These are phyloP conservation scores for Diplotaxis tenuifolia DNA, from an alignment of 345 rosid genomes.

Conservation along the genomic window DNA sequence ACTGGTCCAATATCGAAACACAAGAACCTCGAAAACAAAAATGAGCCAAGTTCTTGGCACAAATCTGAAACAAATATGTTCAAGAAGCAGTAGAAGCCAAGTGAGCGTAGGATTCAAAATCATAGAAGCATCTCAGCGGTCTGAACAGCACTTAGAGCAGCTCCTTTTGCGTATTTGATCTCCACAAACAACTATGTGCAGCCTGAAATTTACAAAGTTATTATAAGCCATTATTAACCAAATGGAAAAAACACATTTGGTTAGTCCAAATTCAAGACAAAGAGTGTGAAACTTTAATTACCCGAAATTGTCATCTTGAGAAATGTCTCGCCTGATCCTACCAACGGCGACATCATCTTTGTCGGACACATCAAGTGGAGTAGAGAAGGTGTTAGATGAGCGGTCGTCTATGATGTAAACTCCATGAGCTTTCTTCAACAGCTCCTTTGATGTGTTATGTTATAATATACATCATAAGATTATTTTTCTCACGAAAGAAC, in stretches of 20 bases:
- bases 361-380: too few relatives aligned
- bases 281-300: conserved; percentile 41
- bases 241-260: neutral
- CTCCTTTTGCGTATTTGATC: conserved; percentile 98
- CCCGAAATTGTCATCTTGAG: conserved; percentile 85
- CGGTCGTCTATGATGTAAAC: too few relatives aligned
- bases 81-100: conserved; percentile 5
- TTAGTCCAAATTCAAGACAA: neutral
- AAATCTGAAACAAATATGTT: conserved; percentile 5
- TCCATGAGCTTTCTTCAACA: conserved; percentile 75
- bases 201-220: conserved; percentile 41
- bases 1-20: conserved; percentile 1
- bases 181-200: conserved; percentile 94
- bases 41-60: conserved; percentile 26
- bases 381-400: too few relatives aligned
- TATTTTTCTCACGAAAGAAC: neutral
- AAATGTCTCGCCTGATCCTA: too few relatives aligned
- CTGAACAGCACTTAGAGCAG: conserved; percentile 94
- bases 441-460: conserved; percentile 74
- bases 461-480: too few relatives aligned
- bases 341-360: too few relatives aligned
- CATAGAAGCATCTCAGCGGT: conserved; percentile 87
- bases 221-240: neutral
- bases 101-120: conserved; percentile 4
- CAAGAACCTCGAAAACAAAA: conserved; percentile 1